Evolutionary conservation across 768 basidiomycete genomes (phyloP).

Genomic region (Phaeotremella fagi): DNA sequence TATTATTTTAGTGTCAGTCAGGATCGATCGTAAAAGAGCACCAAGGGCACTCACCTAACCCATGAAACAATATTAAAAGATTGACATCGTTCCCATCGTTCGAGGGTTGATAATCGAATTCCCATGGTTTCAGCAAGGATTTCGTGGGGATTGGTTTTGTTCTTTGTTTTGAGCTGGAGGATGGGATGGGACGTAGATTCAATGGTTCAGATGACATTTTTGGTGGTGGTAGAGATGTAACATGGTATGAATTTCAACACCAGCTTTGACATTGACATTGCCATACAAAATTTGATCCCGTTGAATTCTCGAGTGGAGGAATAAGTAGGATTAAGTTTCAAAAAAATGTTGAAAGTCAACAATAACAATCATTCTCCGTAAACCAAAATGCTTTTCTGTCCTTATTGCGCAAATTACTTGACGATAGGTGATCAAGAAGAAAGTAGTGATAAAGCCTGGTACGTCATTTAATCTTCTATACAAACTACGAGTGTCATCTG

Average conservation of each 20-base stretch:
- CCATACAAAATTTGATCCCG: neutral
- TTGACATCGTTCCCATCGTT: conserved; percentile 41
- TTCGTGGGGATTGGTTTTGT: conserved; percentile 27
- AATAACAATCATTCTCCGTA: too few species aligned
- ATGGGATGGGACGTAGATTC: conserved; percentile 26
- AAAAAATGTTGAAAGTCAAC: too few species aligned
- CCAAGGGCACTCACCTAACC: conserved; percentile 32
- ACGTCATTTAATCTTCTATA: conserved; percentile 10
- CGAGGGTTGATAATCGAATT: conserved; percentile 32
- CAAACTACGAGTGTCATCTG: neutral
- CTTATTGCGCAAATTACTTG: conserved; percentile 74
- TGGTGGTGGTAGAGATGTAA: too few species aligned
- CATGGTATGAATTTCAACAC: too few species aligned
- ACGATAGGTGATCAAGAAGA: conserved; percentile 43
- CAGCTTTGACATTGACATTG: neutral
- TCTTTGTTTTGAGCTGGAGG: neutral
- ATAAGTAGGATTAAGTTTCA: neutral
- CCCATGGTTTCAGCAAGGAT: conserved; percentile 33
- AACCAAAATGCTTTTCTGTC: conserved; percentile 86
- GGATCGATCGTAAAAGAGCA: neutral
- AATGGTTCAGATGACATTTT: conserved; percentile 4
- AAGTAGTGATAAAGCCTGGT: conserved; percentile 41
- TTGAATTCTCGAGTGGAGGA: neutral
- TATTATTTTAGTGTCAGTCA: neutral
- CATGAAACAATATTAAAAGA: conserved; percentile 46